Evolutionary conservation across 805 yeast genomes (phyloP), one percentile per base, ranked within the genome.

Genomic region (Grigorovia transvaalensis): DNA sequence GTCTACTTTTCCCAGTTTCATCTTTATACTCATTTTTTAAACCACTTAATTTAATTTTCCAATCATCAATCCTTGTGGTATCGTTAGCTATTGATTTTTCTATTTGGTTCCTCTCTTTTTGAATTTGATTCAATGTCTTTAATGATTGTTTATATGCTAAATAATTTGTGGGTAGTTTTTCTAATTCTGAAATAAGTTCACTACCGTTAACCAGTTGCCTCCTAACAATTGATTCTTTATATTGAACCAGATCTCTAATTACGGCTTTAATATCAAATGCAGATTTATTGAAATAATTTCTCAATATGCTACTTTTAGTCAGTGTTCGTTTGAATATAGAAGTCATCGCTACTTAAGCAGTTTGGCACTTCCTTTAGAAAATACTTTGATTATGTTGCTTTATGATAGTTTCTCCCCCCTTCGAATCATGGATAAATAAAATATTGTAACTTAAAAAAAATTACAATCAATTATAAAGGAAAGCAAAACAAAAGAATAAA

Each of bases 121-220:
- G 67, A 13, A 72, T 50, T 0, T 56, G 52, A 29, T 67, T 63
- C 27, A 72, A 50, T 2, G 60, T 50, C 5, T 51, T 30, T 12
- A 59, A 58, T 2, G 62, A 35, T 1, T 41, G 18, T 45, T 59
- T 67, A 20, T 63, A 55, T 1, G 52, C 38, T 2, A 59, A 57
- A 44, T 67, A 67, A 3, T 60, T 55, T 1, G 54, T 47, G n/a
- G 69, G 66, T 9, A 75, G 43, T 0, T 53, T 45, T 5, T 66
- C 56, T 17, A 73, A 57, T n/a, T 56, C 47, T 8, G 63, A 40
- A 35, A 67, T 45, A 7, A 64, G 48, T 9, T 53, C 51, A 11
- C 62, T 51, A n/a, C 58, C 60, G 13, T 50, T 49, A 3, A 56
- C 51, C 12, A 73, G 50, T 13, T 65, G 63, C 51, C 71, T 63